A percentile compares a stretch with the other conserved stretches of the same genome.
phyloP scores from a whole-genome alignment of 139 green algal genomes.

The Haematococcus lacustris region DNA sequence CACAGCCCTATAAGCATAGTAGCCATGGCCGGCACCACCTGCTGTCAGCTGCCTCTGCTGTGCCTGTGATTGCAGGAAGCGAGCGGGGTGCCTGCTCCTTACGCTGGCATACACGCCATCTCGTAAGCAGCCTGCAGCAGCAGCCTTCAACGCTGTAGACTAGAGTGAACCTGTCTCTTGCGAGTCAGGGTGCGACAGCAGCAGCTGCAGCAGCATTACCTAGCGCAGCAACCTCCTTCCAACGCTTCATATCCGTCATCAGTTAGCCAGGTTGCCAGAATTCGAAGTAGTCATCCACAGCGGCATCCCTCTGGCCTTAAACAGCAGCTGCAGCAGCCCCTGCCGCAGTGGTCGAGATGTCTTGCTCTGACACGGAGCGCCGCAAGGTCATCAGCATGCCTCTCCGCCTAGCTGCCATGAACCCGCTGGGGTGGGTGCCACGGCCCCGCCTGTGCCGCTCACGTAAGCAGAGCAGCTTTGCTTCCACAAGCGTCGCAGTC shows the following conservation, averaged over 20 bases:
- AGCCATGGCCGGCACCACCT: background rate
- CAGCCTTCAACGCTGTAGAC: too few species aligned
- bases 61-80: background rate
- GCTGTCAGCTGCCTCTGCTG: background rate
- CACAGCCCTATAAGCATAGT: too few species aligned
- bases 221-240: too few species aligned
- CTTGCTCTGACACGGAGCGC: too few species aligned
- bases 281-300: too few species aligned
- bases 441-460: background rate
- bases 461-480: background rate
- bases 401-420: background rate
- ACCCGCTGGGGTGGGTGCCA: constrained; percentile 5
- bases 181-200: background rate
- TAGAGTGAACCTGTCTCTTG: too few species aligned
- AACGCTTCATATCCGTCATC: background rate
- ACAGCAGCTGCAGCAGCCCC: too few species aligned
- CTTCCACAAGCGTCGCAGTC: constrained; percentile 4
- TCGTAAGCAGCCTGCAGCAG: constrained; percentile 1
- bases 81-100: background rate
- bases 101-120: constrained; percentile 6
- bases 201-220: background rate
- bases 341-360: too few species aligned
- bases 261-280: too few species aligned
- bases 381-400: background rate
- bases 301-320: too few species aligned